These are phyloP conservation scores for Lactarius indigo DNA, from an alignment of 768 basidiomycete species.

Conservation along the genomic window DNA sequence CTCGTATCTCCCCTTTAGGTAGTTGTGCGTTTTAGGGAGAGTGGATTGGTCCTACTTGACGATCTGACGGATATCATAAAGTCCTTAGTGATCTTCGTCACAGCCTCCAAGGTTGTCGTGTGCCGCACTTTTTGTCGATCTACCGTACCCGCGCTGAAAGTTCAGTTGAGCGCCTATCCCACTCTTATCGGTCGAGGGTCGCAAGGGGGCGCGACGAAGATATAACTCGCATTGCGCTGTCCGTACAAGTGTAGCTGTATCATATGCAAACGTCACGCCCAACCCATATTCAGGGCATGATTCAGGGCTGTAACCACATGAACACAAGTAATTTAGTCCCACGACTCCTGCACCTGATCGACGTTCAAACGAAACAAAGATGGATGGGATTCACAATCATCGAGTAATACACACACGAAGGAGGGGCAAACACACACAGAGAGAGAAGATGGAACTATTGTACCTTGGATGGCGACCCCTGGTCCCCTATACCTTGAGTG, in stretches of 20 bases:
- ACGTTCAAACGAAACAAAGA: not conserved
- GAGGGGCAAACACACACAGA: not conserved
- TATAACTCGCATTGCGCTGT: no score
- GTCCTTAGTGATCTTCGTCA: not conserved
- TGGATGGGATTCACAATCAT: not conserved
- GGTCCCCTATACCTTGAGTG: constrained; percentile 67
- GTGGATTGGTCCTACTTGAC: not conserved
- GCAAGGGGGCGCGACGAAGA: no score
- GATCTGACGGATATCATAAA: not conserved
- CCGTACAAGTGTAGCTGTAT: not conserved
- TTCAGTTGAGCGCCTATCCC: not conserved
- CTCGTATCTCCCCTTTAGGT: not conserved
- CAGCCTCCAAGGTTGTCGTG: not conserved
- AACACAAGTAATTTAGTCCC: not conserved
- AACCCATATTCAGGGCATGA: not conserved
- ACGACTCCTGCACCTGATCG: not conserved
- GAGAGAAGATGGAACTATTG: not conserved
- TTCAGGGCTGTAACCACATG: not conserved
- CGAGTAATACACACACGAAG: not conserved
- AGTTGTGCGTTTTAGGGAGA: not conserved
- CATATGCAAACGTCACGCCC: not conserved
- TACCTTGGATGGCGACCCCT: constrained; percentile 5
- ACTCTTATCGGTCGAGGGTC: no score
- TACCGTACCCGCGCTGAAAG: not conserved
- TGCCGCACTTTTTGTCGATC: not conserved